Evolutionary conservation across 176 grass and related monocot genomes (phyloP).

Genomic region (Musa schizocarpa): DNA sequence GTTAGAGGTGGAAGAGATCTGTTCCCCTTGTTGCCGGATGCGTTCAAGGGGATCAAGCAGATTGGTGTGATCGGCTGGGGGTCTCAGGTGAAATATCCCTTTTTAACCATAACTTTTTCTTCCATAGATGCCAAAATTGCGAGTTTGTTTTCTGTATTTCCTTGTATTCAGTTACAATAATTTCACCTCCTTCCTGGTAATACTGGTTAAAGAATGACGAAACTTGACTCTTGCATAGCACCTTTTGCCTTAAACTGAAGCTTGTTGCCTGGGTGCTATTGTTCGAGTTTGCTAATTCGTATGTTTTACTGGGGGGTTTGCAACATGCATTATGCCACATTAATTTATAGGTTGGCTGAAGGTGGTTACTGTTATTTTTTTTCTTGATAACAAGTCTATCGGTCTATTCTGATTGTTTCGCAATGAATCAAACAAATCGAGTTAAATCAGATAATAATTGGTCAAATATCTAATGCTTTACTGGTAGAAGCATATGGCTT

Average conservation of each 20-base stretch:
- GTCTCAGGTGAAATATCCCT: slow-evolving; percentile 42
- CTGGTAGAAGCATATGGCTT: too few relatives aligned
- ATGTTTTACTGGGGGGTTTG: too few relatives aligned
- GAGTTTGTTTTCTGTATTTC: neutral
- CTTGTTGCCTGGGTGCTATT: neutral
- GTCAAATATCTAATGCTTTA: too few relatives aligned
- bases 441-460: too few relatives aligned
- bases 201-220: neutral
- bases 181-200: neutral
- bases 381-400: too few relatives aligned
- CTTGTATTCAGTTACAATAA: neutral
- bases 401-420: too few relatives aligned
- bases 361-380: too few relatives aligned
- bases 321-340: too few relatives aligned
- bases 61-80: slow-evolving; percentile 90
- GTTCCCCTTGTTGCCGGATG: slow-evolving; percentile 66
- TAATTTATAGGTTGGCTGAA: too few relatives aligned
- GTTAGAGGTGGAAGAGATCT: slow-evolving; percentile 83
- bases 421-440: too few relatives aligned
- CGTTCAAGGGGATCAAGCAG: slow-evolving; percentile 87
- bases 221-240: neutral
- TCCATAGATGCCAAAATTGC: neutral
- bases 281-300: neutral
- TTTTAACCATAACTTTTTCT: neutral
- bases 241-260: neutral